A percentile compares a stretch with the other conserved stretches of the same genome.
Conservation (phyloP, 139 green algal genomes). For the Asterochloris erici region DNA sequence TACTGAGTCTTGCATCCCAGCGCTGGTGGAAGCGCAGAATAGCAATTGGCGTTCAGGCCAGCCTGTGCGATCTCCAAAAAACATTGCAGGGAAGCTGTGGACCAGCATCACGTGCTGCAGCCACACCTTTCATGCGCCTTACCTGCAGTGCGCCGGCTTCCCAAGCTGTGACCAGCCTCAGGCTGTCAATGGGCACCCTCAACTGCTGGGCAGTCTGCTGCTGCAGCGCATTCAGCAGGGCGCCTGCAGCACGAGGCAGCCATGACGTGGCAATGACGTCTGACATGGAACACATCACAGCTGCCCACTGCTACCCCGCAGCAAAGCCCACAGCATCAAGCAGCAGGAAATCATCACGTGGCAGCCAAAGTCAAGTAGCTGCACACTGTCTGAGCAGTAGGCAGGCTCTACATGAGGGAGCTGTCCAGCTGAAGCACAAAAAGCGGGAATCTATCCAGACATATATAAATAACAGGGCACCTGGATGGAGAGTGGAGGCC, state of each 20-base stretch:
- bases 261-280: not conserved
- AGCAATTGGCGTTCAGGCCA: not conserved
- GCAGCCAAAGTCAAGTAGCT: not conserved
- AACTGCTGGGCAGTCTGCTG: conserved; percentile 53
- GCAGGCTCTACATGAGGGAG: not conserved
- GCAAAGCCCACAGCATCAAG: not conserved
- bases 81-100: not conserved
- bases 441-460: not conserved
- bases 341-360: not conserved
- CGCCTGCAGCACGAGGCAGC: conserved; percentile 44
- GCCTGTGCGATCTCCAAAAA: not conserved
- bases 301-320: not conserved
- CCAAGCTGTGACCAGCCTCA: conserved; percentile 62
- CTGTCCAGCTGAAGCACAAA: not conserved
- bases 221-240: conserved; percentile 70
- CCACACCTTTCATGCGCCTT: not conserved
- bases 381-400: not conserved
- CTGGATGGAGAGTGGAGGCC: conserved; percentile 17
- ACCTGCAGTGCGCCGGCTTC: conserved; percentile 21
- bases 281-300: conserved; percentile 16
- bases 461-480: conserved; percentile 5
- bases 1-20: not conserved
- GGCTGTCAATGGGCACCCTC: conserved; percentile 44
- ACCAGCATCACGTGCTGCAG: conserved; percentile 7
- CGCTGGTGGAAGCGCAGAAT: not conserved